Percentiles rank a stretch among this genome's conserved stretches.
phyloP scores from a whole-genome alignment of 1,139 yeast genomes.

The Geotrichum citri-aurantii region DNA sequence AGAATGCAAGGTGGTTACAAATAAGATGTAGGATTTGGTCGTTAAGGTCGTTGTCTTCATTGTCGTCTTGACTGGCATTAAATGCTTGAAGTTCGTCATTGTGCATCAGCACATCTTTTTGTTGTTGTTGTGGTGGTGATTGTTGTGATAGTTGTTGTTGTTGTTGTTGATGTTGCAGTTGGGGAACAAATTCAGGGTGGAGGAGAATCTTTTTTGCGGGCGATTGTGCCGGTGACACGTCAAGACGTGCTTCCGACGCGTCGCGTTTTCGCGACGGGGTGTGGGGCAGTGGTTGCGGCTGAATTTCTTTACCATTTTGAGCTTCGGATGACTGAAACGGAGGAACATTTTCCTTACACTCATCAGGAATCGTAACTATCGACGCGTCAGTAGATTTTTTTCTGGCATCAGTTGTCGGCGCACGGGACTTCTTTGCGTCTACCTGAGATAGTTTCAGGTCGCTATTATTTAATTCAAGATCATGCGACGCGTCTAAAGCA shows the following conservation, averaged over 20 bases:
- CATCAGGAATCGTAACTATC: neutral
- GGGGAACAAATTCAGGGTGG: neutral
- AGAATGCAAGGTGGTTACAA: slow-evolving; percentile 82
- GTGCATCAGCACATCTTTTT: too few relatives aligned
- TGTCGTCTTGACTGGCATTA: neutral
- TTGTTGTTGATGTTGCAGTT: neutral
- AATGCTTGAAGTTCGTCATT: neutral
- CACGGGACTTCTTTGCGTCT: neutral
- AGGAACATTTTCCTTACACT: neutral
- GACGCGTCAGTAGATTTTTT: neutral
- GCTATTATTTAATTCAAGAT: neutral
- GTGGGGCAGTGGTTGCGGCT: neutral
- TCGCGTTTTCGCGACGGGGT: neutral
- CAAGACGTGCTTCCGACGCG: neutral
- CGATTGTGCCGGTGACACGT: neutral
- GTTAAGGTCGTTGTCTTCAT: neutral
- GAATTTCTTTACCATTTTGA: neutral
- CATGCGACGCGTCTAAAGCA: neutral
- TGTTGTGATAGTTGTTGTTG: too few relatives aligned
- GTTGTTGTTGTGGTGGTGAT: too few relatives aligned
- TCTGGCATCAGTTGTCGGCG: neutral
- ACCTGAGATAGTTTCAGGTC: neutral
- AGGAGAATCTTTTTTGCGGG: neutral
- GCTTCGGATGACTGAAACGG: neutral
- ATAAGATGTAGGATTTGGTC: slow-evolving; percentile 36